Evolutionary conservation across 352 stramenopile genomes (phyloP).

Genomic region (Aphanomyces stellatus): DNA sequence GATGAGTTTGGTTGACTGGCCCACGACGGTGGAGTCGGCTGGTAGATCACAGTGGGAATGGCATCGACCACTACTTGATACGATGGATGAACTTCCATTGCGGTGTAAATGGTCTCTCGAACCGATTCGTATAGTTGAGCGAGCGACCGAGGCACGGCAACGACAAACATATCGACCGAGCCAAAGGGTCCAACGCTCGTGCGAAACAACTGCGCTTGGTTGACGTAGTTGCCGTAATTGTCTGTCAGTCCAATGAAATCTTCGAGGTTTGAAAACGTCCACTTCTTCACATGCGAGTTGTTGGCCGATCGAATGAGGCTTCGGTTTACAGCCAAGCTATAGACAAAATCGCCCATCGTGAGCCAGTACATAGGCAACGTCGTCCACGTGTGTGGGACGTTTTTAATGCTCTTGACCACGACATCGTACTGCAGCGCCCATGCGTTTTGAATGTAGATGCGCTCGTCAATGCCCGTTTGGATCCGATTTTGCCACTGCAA

Average conservation of each 20-base stretch:
- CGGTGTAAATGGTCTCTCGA: background rate
- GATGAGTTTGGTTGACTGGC: too few relatives aligned
- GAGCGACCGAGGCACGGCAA: background rate
- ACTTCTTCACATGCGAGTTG: background rate
- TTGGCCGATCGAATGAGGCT: background rate
- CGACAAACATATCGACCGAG: background rate
- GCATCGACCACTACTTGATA: background rate
- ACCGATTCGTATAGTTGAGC: background rate
- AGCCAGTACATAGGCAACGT: background rate
- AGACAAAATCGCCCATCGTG: background rate
- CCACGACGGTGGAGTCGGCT: too few relatives aligned
- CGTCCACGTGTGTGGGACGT: background rate
- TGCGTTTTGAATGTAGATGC: slow-evolving; percentile 8
- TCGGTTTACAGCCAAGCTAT: background rate
- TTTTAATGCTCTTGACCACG: background rate
- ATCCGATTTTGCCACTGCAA: slow-evolving; percentile 17
- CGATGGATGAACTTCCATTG: background rate
- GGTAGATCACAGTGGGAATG: background rate
- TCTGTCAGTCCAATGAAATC: background rate
- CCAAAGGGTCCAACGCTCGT: background rate
- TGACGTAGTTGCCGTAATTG: background rate
- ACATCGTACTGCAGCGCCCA: background rate
- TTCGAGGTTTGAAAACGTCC: background rate
- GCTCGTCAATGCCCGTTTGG: background rate
- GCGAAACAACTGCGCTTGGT: background rate